Evolutionary conservation across 1,284 basidiomycete genomes (phyloP), one percentile per base, ranked within the genome.

Genomic region (Rhodotorula mucilaginosa): DNA sequence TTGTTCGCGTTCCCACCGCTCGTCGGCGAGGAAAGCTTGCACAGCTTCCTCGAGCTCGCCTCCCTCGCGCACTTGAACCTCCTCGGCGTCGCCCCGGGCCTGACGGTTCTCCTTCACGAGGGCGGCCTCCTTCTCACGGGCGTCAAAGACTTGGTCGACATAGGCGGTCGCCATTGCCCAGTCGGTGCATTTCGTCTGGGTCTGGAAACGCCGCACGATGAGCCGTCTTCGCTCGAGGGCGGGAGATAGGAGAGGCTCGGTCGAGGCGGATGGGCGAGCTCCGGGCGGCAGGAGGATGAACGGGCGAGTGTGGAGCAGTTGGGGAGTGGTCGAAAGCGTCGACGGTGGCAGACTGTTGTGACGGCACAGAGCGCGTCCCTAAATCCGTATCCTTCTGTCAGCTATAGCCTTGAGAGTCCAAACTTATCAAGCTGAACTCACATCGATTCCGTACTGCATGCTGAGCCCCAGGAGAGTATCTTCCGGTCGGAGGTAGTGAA

Each of bases 381-480:
- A 74, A 10, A 3, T 29, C 15, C 48, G 26, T 5, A 46, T 7
- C 29, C 29, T 34, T 34, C 34, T 34, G 46, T 57, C 46, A 52
- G 52, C n/a, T 18, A n/a, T 6, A 21, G 15, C 12, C 23, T 34
- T 2, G 31, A 44, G 21, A 44, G 13, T 8, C 29, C 7, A 19
- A 47, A 2, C 5, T 15, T 13, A 16, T 13, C 49, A 47, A 34
- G 34, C 23, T 12, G n/a, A 26, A 56, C 88, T 71, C 78, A 89
- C 89, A 74, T 89, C 84, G 39, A 90, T 79, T 34, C 83, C 83
- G 74, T 87, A 87, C 34, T 84, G 85, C 54, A 91, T 81, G 2
- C 87, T 83, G 56, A 91, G 86, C 1, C 89, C 89, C 54, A 85
- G 82, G 2, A 91, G 81, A 0, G 88, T 90, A 75, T 91, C 89